These are phyloP conservation scores for Tetrastigma voinierianum DNA, from an alignment of 164 flowering plant genomes.

Conservation along the genomic window DNA sequence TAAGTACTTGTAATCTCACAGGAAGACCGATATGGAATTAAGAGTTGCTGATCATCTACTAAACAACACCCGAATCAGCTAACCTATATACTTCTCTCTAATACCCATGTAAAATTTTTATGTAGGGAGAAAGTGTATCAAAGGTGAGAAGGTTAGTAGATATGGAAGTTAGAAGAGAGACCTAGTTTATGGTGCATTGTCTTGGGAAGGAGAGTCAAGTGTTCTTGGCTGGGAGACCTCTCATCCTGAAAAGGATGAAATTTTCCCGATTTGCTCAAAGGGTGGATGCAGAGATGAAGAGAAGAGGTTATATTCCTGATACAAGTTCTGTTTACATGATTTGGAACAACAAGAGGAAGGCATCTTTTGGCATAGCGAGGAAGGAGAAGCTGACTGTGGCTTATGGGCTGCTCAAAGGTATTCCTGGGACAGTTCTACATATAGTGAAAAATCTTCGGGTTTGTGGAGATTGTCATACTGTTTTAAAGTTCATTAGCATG, in stretches of 20 bases:
- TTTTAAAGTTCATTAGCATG: conserved; percentile 49
- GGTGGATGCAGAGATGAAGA: conserved; percentile 68
- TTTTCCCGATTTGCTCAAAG: conserved; percentile 44
- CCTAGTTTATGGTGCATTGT: conserved; percentile 77
- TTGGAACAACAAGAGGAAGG: conserved; percentile 64
- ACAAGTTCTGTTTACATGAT: conserved; percentile 70
- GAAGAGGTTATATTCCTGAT: conserved; percentile 77
- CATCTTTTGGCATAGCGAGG: conserved; percentile 85
- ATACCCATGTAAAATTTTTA: conserved; percentile 60
- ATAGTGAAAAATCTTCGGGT: conserved; percentile 76
- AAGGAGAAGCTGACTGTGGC: conserved; percentile 82
- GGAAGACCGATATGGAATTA: conserved; percentile 46
- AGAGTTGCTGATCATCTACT: conserved; percentile 58
- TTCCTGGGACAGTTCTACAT: conserved; percentile 55
- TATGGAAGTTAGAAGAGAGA: conserved; percentile 52
- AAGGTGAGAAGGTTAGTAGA: conserved; percentile 44
- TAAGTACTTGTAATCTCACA: conserved; percentile 74
- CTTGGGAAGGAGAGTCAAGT: conserved; percentile 56
- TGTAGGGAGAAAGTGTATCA: conserved; percentile 69
- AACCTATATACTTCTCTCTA: conserved; percentile 63
- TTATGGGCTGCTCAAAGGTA: conserved; percentile 64
- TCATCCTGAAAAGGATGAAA: conserved; percentile 63
- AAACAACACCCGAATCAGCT: conserved; percentile 56
- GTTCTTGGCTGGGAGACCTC: conserved; percentile 70
- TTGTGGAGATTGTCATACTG: conserved; percentile 77